Base-by-base conservation (phyloP, 345 rosid genomes). In the Stellera chamaejasme region DNA sequence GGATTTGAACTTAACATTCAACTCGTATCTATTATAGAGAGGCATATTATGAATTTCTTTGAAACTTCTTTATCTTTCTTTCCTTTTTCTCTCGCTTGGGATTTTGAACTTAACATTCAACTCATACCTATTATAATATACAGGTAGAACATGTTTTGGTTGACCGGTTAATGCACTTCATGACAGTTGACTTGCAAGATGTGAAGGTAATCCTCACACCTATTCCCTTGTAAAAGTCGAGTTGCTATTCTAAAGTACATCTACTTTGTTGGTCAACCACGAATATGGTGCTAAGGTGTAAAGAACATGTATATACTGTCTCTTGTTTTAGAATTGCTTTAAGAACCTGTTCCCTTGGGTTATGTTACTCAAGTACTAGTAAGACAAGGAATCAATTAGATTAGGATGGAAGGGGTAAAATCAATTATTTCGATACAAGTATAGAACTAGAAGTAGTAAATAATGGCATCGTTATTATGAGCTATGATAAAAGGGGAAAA, bases 81-180 rank as follows among this genome's bases (percentile, higher is more conserved):
- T 41, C 27, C 48, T 16, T 57, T 13, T 7, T 57, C 42, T 23
- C 39, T 19, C 55, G 13, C 10, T 23, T 56, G 13, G 23, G 39
- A 26, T 13, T 10, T 27, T 42, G 54, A 27, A n/a, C 51, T 54
- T 61, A 57, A 10, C 62, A 19, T 64, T 11, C 50, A 59, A 45
- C 23, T 44, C 27, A 10, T 66, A 50, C 43, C 39, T 28, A 11
- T n/a, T 28, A 50, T 56, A 32, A 60, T 1, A 72, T 68, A 36
- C 77, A 86, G 95, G 90, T 86, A 48, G 95, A 90, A 78, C 92
- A 84, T 48, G 80, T 84, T 54, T 62, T 90, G 62, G 60, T 82
- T 68, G 88, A 90, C 69, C 77, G 88, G 65, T 59, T 90, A 70
- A 79, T 54, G 45, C 69, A 76, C 10, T 81, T 86, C 69, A 64